Percentiles rank a stretch among this genome's conserved stretches.
Conservation (phyloP, 2,329 filamentous ascomycete genomes). For the Aspergillus terreus region DNA sequence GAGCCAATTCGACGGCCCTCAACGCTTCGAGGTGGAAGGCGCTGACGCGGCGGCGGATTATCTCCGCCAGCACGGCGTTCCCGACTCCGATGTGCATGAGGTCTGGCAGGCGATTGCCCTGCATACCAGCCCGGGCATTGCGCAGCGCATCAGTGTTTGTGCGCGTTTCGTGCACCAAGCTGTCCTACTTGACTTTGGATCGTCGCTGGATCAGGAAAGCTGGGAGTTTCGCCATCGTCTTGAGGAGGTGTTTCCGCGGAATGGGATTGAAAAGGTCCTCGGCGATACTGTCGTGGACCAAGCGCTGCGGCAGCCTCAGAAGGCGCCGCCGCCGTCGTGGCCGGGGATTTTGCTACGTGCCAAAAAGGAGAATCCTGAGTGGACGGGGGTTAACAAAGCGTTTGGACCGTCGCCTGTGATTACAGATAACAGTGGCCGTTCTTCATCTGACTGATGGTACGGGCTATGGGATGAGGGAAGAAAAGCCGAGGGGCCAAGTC, state of each 20-base stretch:
- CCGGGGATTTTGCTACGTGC: conserved; percentile 25
- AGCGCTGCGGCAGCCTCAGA: conserved; percentile 32
- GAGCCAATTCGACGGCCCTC: conserved; percentile 25
- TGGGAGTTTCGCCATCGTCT: conserved; percentile 13
- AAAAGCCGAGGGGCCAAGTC: too few species aligned
- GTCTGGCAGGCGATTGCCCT: conserved; percentile 46
- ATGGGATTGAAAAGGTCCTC: conserved; percentile 42
- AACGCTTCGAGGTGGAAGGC: conserved; percentile 46
- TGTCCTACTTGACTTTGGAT: conserved; percentile 40
- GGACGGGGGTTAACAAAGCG: conserved; percentile 21
- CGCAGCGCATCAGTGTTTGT: conserved; percentile 41
- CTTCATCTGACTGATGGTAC: too few species aligned
- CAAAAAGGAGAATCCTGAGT: conserved; percentile 19
- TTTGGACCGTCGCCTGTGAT: conserved; percentile 11
- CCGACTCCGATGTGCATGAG: conserved; percentile 29
- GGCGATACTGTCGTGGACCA: conserved; percentile 43
- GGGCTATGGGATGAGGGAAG: background rate
- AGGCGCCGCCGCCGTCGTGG: conserved; percentile 39
- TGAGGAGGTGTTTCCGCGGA: conserved; percentile 27
- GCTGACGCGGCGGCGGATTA: conserved; percentile 39
- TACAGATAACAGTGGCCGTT: too few species aligned
- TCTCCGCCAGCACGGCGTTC: conserved; percentile 22
- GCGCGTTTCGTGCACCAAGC: conserved; percentile 35
- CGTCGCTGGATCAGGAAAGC: conserved; percentile 13
- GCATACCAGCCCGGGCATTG: conserved; percentile 43